Percentiles rank a stretch among this genome's conserved stretches.
Conservation (phyloP, 768 basidiomycete species). For the Mycena galericulata region DNA sequence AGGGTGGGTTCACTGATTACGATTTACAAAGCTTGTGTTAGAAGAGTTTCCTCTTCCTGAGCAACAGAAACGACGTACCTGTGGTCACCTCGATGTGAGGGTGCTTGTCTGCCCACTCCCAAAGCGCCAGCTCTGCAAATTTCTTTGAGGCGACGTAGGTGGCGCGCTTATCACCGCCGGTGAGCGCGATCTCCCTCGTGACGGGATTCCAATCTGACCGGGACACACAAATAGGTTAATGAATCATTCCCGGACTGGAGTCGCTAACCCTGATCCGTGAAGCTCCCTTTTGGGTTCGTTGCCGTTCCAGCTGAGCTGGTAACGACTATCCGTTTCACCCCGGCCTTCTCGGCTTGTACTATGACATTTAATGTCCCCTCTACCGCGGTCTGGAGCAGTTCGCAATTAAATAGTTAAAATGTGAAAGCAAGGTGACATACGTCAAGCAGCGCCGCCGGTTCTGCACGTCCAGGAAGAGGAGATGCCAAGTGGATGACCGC, state of each 20-base stretch:
- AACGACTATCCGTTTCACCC: slow-evolving; percentile 45
- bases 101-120: slow-evolving; percentile 52
- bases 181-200: slow-evolving; percentile 46
- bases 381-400: slow-evolving; percentile 40
- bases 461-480: slow-evolving; percentile 40
- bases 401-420: neutral
- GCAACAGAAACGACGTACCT: slow-evolving; percentile 44
- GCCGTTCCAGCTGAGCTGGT: slow-evolving; percentile 47
- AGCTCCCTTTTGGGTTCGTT: slow-evolving; percentile 34
- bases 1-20: slow-evolving; percentile 53
- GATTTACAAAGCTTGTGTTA: slow-evolving; percentile 27
- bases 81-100: slow-evolving; percentile 52
- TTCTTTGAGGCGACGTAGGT: slow-evolving; percentile 53
- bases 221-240: no score
- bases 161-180: slow-evolving; percentile 29
- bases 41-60: no score
- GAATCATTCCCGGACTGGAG: no score
- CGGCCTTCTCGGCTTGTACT: slow-evolving; percentile 49
- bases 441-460: slow-evolving; percentile 33
- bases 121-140: slow-evolving; percentile 51
- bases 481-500: slow-evolving; percentile 60
- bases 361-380: slow-evolving; percentile 51
- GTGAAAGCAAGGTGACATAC: slow-evolving; percentile 21
- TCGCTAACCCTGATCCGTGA: slow-evolving; percentile 41
- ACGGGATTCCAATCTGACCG: slow-evolving; percentile 48